phyloP scores from a whole-genome alignment of 2,329 filamentous ascomycete species.

The Monilinia fructigena region DNA sequence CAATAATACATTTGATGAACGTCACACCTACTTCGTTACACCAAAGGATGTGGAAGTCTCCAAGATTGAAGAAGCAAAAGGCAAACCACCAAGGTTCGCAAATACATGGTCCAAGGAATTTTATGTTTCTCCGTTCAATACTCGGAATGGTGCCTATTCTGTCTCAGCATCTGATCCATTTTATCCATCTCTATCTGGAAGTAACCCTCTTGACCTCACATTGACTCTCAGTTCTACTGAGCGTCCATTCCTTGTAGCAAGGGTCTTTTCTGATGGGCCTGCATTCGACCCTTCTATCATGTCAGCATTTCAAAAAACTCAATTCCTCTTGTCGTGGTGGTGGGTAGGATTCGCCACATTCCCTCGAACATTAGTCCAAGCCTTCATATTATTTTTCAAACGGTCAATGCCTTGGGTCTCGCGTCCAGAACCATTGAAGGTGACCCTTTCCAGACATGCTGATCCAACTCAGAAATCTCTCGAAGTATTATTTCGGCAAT shows the following conservation, averaged over 20 bases:
- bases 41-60: conserved; percentile 38
- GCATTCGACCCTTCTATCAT: conserved; percentile 52
- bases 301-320: conserved; percentile 44
- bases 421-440: conserved; percentile 59
- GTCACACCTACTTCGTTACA: conserved; percentile 62
- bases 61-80: conserved; percentile 23
- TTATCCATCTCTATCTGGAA: conserved; percentile 42
- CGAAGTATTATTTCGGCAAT: conserved; percentile 50
- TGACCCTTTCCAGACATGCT: conserved; percentile 55
- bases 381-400: conserved; percentile 54
- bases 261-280: conserved; percentile 53
- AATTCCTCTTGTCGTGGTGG: conserved; percentile 58
- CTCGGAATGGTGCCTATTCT: conserved; percentile 55
- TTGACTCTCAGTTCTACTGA: conserved; percentile 61
- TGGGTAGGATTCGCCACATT: conserved; percentile 67
- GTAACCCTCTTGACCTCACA: conserved; percentile 62
- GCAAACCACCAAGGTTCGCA: conserved; percentile 43
- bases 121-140: conserved; percentile 75
- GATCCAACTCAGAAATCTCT: conserved; percentile 49
- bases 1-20: conserved; percentile 74
- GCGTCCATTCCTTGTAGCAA: conserved; percentile 59
- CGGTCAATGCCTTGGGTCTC: conserved; percentile 62
- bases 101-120: conserved; percentile 67
- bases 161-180: conserved; percentile 52
- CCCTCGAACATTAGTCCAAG: conserved; percentile 63